phyloP scores from a whole-genome alignment of 1,284 basidiomycete genomes.

The Exobasidium rhododendri region DNA sequence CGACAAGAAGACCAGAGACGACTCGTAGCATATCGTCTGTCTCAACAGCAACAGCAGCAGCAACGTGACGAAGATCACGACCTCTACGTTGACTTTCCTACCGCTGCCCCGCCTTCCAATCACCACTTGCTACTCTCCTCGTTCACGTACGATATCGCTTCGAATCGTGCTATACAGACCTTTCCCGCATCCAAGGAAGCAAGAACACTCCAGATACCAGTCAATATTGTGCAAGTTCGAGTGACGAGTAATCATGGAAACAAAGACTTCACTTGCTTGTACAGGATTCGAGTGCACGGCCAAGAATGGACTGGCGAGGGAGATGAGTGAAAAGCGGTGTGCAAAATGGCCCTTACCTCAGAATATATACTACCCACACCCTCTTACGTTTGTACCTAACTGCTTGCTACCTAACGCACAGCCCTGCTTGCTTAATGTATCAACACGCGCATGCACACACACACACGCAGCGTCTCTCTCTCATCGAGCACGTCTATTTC shows the following conservation, averaged over 20 bases:
- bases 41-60: conserved; percentile 55
- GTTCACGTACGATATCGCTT: conserved; percentile 73
- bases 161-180: conserved; percentile 69
- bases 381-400: too few relatives aligned
- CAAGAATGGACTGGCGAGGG: conserved; percentile 14
- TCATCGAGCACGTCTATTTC: too few relatives aligned
- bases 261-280: conserved; percentile 79
- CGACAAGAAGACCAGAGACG: conserved; percentile 68
- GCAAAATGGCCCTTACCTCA: too few relatives aligned
- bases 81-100: conserved; percentile 10
- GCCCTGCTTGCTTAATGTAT: neutral
- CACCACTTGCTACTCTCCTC: conserved; percentile 71
- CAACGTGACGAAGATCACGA: conserved; percentile 41
- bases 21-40: conserved; percentile 42
- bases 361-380: neutral
- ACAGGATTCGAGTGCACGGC: conserved; percentile 68
- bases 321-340: too few relatives aligned
- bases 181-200: conserved; percentile 73
- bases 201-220: conserved; percentile 68
- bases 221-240: conserved; percentile 73
- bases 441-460: neutral
- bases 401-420: too few relatives aligned
- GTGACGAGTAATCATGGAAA: conserved; percentile 83
- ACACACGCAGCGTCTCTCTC: neutral
- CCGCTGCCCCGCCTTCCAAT: conserved; percentile 60